These are phyloP conservation scores for Cordyceps pruinosa DNA, from an alignment of 2,329 filamentous ascomycete species.

Conservation along the genomic window DNA sequence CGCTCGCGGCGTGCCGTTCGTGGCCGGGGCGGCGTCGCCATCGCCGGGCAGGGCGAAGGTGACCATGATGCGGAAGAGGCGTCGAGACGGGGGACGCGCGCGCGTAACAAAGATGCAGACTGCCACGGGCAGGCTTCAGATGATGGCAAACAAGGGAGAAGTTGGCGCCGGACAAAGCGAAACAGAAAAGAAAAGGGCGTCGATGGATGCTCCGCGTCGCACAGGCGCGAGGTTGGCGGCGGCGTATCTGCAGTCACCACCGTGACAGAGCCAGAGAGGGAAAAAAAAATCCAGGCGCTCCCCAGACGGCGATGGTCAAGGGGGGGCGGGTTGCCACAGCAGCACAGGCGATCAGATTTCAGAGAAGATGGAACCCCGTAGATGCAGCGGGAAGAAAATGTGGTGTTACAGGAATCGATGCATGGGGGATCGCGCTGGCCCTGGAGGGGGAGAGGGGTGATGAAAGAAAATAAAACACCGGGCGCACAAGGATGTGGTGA, in stretches of 20 bases:
- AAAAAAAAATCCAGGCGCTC: not conserved
- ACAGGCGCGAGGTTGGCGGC: not conserved
- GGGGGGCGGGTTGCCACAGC: slow-evolving; percentile 2
- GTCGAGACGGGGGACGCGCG: not conserved
- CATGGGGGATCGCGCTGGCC: not conserved
- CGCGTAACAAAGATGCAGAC: too few relatives aligned
- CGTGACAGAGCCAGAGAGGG: not conserved
- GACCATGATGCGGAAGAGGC: slow-evolving; percentile 27
- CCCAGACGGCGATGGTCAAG: not conserved
- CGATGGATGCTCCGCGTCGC: not conserved
- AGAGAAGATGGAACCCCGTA: not conserved
- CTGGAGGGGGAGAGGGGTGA: not conserved
- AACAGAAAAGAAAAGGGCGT: not conserved
- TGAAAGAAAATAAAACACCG: slow-evolving; percentile 1
- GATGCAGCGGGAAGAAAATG: not conserved
- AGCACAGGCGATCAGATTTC: not conserved
- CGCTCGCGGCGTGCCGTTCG: slow-evolving; percentile 31
- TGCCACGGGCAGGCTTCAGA: too few relatives aligned
- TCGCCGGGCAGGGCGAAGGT: slow-evolving; percentile 34
- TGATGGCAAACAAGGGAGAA: too few relatives aligned
- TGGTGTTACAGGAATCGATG: slow-evolving; percentile 7
- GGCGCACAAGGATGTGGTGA: not conserved
- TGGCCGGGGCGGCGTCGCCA: slow-evolving; percentile 24
- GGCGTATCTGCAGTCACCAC: not conserved
- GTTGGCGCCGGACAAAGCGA: not conserved